Evolutionary conservation across 352 stramenopile species (phyloP), one percentile per base, ranked within the genome.

Genomic region (Globisporangium lucens): DNA sequence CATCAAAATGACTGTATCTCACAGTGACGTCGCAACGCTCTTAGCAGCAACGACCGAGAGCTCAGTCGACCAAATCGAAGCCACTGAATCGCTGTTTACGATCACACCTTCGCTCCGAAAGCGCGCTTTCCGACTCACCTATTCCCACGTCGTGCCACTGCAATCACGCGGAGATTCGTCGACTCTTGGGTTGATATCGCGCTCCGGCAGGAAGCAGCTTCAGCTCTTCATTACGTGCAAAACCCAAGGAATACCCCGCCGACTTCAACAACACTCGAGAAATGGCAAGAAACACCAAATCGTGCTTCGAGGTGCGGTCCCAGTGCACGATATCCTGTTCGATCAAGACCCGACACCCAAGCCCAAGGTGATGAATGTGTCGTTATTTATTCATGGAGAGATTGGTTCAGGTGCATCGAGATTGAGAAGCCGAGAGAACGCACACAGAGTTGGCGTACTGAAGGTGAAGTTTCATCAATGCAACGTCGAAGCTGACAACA

Each of bases 51-150:
- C 17, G 20, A 30, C n/a, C 7, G 30, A 43, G 27, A 12, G 4
- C 10, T 29, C 29, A 13, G 5, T 8, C 7, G 12, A 60, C n/a
- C 24, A 58, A 49, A 8, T 35, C 9, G 33, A 61, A 24, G 35
- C 12, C 17, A 30, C 4, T 9, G 38, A 61, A 7, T 49, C 66
- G 13, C 73, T 77, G 12, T 87, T 87, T 64, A 69, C 73, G 13
- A 75, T 89, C 35, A 77, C 73, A 10, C 84, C 78, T 4, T 85
- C 80, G 17, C 56, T 89, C 10, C 75, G 77, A 29, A 89, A 84
- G 56, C 73, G 69, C 1, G 68, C 78, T 3, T 81, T 71, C 63
- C 75, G 72, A 17, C 73, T 79, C 6, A 74, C 76, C 22, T 87
- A 77, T 56, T 76, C 75, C 0, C 74, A 79, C 66, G 73, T 69